A percentile compares a stretch with the other conserved stretches of the same genome.
These are phyloP conservation scores for Candida maris DNA, from an alignment of 805 yeast genomes.

Conservation along the genomic window DNA sequence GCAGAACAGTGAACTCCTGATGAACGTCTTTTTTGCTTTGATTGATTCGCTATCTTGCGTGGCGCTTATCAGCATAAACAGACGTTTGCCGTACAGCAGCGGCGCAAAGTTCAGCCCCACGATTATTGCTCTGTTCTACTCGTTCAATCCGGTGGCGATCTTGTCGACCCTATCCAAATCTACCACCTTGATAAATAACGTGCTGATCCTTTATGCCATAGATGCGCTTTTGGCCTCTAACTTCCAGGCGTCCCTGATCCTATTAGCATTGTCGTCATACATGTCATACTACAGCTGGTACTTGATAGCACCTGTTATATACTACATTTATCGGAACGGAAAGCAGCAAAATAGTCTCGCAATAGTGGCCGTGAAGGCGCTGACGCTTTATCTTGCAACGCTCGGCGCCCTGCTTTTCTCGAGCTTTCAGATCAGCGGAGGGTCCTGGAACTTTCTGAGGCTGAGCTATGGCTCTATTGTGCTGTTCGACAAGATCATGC, in stretches of 20 bases:
- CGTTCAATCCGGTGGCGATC: conserved; percentile 78
- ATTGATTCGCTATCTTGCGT: conserved; percentile 58
- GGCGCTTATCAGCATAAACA: conserved; percentile 48
- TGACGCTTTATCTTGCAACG: conserved; percentile 27
- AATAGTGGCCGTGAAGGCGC: conserved; percentile 21
- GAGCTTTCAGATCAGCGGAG: conserved; percentile 38
- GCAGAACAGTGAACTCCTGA: conserved; percentile 20
- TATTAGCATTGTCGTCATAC: conserved; percentile 61
- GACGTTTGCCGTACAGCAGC: conserved; percentile 30
- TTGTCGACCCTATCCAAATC: conserved; percentile 68
- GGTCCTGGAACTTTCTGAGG: conserved; percentile 43
- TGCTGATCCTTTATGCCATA: conserved; percentile 48
- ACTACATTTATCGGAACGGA: conserved; percentile 16
- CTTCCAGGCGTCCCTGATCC: conserved; percentile 42
- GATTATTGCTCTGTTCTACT: conserved; percentile 47
- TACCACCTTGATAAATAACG: conserved; percentile 56
- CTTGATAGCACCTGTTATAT: conserved; percentile 55
- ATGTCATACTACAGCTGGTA: conserved; percentile 60
- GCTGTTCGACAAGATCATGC: conserved; percentile 66
- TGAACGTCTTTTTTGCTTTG: conserved; percentile 48
- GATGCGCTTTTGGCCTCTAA: conserved; percentile 41
- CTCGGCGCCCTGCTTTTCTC: conserved; percentile 29
- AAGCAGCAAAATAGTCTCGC: background rate
- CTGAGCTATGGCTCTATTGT: conserved; percentile 57
- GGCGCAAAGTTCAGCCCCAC: conserved; percentile 14